Evolutionary conservation across 164 flowering plant genomes (phyloP).

Genomic region (Nelumbo lutea): DNA sequence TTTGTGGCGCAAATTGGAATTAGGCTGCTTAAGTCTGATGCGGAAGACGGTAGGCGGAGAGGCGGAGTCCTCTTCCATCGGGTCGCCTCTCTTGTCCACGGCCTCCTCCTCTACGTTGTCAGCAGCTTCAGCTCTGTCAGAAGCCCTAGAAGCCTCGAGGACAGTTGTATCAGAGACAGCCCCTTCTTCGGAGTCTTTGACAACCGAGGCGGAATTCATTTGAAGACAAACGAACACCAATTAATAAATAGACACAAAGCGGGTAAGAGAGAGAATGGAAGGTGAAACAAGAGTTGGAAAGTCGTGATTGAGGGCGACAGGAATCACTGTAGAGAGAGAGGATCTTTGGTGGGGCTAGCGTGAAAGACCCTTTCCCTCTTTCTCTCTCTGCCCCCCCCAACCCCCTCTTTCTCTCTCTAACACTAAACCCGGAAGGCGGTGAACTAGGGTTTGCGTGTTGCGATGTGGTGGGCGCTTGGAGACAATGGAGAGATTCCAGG

Average conservation of each 20-base stretch:
- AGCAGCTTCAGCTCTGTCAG: conserved; percentile 21
- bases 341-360: neutral
- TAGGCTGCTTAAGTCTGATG: conserved; percentile 79
- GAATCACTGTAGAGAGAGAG: conserved; percentile 37
- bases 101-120: conserved; percentile 22
- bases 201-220: conserved; percentile 31
- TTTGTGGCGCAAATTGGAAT: conserved; percentile 73
- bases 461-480: conserved; percentile 1
- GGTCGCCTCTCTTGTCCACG: conserved; percentile 24
- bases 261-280: conserved; percentile 7
- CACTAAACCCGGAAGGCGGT: neutral
- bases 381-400: too few species aligned
- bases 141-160: conserved; percentile 11
- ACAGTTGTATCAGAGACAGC: conserved; percentile 9
- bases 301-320: conserved; percentile 86
- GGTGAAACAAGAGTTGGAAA: conserved; percentile 40
- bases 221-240: conserved; percentile 38
- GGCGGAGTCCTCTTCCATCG: conserved; percentile 53
- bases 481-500: conserved; percentile 11
- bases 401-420: too few species aligned
- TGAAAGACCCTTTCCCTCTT: neutral
- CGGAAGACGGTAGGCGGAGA: conserved; percentile 75
- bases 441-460: conserved; percentile 6
- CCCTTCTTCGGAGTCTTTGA: conserved; percentile 36
- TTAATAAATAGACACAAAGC: conserved; percentile 16